Conservation (phyloP, 208 protist species). For the Tetramitus jugosus region DNA sequence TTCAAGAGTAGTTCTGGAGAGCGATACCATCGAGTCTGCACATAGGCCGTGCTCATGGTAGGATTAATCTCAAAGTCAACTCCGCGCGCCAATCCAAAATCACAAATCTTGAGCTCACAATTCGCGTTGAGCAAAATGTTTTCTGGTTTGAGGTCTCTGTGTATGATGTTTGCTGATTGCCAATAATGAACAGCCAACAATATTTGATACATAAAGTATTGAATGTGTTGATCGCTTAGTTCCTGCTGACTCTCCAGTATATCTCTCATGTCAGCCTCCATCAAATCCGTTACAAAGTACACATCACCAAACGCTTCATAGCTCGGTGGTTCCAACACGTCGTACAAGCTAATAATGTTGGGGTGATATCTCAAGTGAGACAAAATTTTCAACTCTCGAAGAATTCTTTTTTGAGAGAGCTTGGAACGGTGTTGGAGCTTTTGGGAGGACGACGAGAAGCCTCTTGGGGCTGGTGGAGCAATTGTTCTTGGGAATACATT, state of each 20-base stretch:
- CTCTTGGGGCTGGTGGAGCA: too few species aligned
- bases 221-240: slow-evolving; percentile 37
- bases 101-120: slow-evolving; percentile 80
- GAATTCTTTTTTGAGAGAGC: slow-evolving; percentile 65
- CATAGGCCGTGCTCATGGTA: slow-evolving; percentile 85
- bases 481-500: slow-evolving; percentile 91
- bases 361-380: slow-evolving; percentile 85
- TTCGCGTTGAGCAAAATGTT: too few species aligned
- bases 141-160: slow-evolving; percentile 78
- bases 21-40: slow-evolving; percentile 96
- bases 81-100: slow-evolving; percentile 75
- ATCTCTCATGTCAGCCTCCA: slow-evolving; percentile 33
- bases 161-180: slow-evolving; percentile 52
- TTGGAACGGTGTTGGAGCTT: slow-evolving; percentile 6
- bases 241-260: background rate
- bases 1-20: slow-evolving; percentile 95
- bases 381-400: slow-evolving; percentile 87
- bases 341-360: slow-evolving; percentile 78
- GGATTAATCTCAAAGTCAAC: slow-evolving; percentile 45
- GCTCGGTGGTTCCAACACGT: slow-evolving; percentile 62
- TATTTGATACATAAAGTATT: slow-evolving; percentile 63
- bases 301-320: slow-evolving; percentile 47
- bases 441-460: slow-evolving; percentile 68
- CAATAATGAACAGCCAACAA: slow-evolving; percentile 54
- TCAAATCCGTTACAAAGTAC: slow-evolving; percentile 63